Conservation (phyloP, 2,329 filamentous ascomycete species). For the Aspergillus sp. region DNA sequence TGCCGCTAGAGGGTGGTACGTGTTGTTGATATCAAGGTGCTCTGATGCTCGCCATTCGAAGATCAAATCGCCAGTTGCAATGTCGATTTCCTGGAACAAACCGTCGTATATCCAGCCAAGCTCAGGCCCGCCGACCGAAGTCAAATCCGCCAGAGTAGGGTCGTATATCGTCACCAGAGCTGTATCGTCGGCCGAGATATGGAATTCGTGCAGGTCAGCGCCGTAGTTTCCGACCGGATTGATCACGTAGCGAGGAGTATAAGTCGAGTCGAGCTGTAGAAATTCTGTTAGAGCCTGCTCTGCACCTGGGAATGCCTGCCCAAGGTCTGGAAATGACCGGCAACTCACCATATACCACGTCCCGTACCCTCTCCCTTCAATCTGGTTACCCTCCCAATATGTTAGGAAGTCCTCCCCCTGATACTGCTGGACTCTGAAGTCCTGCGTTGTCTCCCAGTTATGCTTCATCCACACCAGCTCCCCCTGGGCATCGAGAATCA, state of each 20-base stretch:
- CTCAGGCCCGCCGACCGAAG: slow-evolving; percentile 24
- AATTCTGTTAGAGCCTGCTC: background rate
- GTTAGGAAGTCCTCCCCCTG: slow-evolving; percentile 24
- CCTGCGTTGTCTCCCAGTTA: slow-evolving; percentile 24
- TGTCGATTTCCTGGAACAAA: slow-evolving; percentile 35
- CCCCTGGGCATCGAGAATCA: slow-evolving; percentile 28
- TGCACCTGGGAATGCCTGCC: background rate
- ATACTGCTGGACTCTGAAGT: slow-evolving; percentile 28
- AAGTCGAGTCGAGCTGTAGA: slow-evolving; percentile 24
- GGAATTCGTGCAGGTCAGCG: slow-evolving; percentile 37
- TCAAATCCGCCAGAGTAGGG: slow-evolving; percentile 28
- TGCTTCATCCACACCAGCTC: slow-evolving; percentile 28
- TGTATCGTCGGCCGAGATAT: slow-evolving; percentile 29
- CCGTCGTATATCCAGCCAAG: slow-evolving; percentile 34
- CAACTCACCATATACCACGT: slow-evolving; percentile 28
- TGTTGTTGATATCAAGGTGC: slow-evolving; percentile 27
- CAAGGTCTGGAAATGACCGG: no score
- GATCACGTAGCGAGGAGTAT: slow-evolving; percentile 22
- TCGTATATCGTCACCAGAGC: slow-evolving; percentile 33
- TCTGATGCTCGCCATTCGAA: slow-evolving; percentile 40
- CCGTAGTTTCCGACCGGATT: slow-evolving; percentile 20
- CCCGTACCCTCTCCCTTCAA: slow-evolving; percentile 20
- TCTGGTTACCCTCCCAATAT: slow-evolving; percentile 27
- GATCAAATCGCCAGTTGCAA: slow-evolving; percentile 32
- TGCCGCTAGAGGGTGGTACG: slow-evolving; percentile 12